A percentile compares a stretch with the other conserved stretches of the same genome.
Conservation (phyloP, 495 filamentous ascomycete species). For the Podospora pseudoanserina region DNA sequence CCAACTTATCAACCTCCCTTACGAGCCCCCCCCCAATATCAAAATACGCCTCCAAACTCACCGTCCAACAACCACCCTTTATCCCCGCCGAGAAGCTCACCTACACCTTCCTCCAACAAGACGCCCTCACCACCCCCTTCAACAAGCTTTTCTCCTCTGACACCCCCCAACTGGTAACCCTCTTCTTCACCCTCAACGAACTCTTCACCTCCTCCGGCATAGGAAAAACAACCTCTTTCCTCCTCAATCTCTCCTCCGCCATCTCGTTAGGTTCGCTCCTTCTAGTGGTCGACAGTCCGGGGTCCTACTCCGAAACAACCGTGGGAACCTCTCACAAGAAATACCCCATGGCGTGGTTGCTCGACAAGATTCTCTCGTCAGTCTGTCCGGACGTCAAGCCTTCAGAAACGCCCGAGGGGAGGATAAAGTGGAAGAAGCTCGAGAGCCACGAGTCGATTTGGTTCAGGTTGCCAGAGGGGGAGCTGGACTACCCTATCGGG, state of each 20-base stretch:
- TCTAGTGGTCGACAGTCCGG: slow-evolving; percentile 88
- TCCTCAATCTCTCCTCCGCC: slow-evolving; percentile 59
- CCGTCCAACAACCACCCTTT: slow-evolving; percentile 42
- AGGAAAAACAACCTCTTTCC: slow-evolving; percentile 66
- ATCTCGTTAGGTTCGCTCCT: slow-evolving; percentile 60
- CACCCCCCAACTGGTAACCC: slow-evolving; percentile 57
- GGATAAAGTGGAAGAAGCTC: slow-evolving; percentile 64
- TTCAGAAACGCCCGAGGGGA: slow-evolving; percentile 25
- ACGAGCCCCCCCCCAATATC: slow-evolving; percentile 48
- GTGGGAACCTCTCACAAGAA: slow-evolving; percentile 59
- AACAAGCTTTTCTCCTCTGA: slow-evolving; percentile 37
- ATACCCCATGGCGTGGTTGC: slow-evolving; percentile 91
- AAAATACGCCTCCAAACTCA: slow-evolving; percentile 49
- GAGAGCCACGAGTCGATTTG: slow-evolving; percentile 71
- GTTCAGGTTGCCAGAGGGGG: slow-evolving; percentile 65
- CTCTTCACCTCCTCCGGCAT: slow-evolving; percentile 74
- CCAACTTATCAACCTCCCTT: slow-evolving; percentile 47
- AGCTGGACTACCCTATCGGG: slow-evolving; percentile 73
- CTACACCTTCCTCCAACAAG: slow-evolving; percentile 54
- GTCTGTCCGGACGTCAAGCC: slow-evolving; percentile 30
- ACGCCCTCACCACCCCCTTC: slow-evolving; percentile 56
- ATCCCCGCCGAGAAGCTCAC: slow-evolving; percentile 37
- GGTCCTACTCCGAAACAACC: slow-evolving; percentile 78
- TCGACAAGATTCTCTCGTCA: slow-evolving; percentile 68
- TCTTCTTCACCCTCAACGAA: slow-evolving; percentile 97